Evolutionary conservation across 2,329 filamentous ascomycete genomes (phyloP), one percentile per base, ranked within the genome.

Genomic region (Teratosphaeria destructans): DNA sequence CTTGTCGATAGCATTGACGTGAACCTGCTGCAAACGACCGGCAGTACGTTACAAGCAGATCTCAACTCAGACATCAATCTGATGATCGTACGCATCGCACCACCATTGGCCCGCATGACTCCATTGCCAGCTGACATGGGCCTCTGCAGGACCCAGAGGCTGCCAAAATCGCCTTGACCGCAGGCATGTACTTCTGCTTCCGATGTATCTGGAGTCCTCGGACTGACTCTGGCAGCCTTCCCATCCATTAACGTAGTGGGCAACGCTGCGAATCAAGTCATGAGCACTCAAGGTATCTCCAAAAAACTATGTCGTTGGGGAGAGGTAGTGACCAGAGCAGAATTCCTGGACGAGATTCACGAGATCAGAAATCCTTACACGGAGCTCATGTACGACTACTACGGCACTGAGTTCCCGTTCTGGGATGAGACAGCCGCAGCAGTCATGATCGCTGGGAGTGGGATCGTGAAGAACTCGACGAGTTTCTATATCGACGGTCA

Each of bases 41-140:
- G 68, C 34, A 61, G 63, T 32, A 63, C 65, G n/a, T 61, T 67
- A 27, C 67, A 68, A 4, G 62, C 64, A 35, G 61, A 68, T 55
- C 61, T 65, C n/a, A 67, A 69, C 57, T 70, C 62, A 52, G 67
- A 78, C 62, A 78, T 80, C 66, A 82, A 81, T 67, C 66, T 80
- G 2, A 80, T 79, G 72, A 75, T 79, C 49, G 78, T 57, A 78
- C 79, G 1, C 78, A 81, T 66, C 77, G 74, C 2, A 70, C 77
- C 19, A 79, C 80, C 62, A 79, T 29, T 4, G 29, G 29, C 29
- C 29, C 29, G 29, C 29, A 29, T 7, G 4, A 7, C 29, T 5
- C 3, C 7, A 29, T 29, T 29, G 29, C 2, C 29, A 29, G 29
- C 29, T 29, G 29, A 29, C 29, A 29, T 29, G 3, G 29, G 7